Conservation (phyloP, 371 early-diverging fungal species). For the Catenaria anguillulae region DNA sequence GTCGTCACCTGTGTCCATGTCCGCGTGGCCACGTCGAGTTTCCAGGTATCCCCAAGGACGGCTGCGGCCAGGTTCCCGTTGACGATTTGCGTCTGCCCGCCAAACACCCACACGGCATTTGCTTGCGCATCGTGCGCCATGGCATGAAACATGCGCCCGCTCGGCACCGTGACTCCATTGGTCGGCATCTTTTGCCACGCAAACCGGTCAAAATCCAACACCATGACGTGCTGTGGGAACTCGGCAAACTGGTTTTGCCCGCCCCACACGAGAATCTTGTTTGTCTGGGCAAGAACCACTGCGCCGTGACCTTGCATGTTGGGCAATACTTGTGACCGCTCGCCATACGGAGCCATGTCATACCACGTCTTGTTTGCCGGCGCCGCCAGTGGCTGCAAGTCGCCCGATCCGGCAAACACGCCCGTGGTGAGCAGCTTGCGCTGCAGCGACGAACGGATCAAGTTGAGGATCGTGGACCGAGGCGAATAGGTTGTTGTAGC, state of each 20-base stretch:
- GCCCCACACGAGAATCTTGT: constrained; percentile 8
- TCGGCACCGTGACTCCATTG: background rate
- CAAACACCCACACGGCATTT: constrained; percentile 1
- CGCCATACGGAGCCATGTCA: background rate
- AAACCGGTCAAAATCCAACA: constrained; percentile 6
- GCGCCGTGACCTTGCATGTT: constrained; percentile 6
- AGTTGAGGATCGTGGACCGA: background rate
- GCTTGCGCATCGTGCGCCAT: background rate
- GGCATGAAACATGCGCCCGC: constrained; percentile 8
- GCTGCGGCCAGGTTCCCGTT: background rate
- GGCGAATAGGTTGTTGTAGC: background rate
- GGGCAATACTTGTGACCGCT: background rate
- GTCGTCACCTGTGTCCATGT: background rate
- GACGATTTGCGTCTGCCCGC: background rate
- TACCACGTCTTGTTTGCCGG: background rate
- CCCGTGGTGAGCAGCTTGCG: background rate
- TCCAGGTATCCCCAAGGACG: background rate
- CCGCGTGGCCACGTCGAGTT: background rate
- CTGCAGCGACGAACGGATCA: background rate
- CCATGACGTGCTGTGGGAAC: constrained; percentile 3
- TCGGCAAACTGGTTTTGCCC: constrained; percentile 10
- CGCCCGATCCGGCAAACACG: background rate
- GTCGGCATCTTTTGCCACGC: constrained; percentile 5
- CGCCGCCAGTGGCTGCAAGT: background rate
- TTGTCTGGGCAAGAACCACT: background rate